These are phyloP conservation scores for Flaveria trinervia DNA, from an alignment of 129 eudicot species.

Conservation along the genomic window DNA sequence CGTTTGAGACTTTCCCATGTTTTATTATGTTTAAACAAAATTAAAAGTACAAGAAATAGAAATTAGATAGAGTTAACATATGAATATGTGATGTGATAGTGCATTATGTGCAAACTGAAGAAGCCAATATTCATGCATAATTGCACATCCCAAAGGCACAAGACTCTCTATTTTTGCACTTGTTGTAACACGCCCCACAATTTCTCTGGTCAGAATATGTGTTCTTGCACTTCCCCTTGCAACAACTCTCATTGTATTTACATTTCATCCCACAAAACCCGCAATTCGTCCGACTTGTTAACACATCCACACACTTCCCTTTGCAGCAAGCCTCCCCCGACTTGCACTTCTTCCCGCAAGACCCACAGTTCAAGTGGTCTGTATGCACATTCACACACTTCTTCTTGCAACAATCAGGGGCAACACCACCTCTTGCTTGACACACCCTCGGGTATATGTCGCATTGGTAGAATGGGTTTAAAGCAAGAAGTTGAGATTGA, in stretches of 20 bases:
- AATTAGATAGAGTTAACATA: conserved; percentile 1
- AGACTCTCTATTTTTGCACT: conserved; percentile 43
- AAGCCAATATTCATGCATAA: conserved; percentile 36
- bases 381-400: conserved; percentile 47
- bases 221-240: conserved; percentile 45
- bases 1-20: not conserved
- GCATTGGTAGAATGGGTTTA: conserved; percentile 40
- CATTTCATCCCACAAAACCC: conserved; percentile 46
- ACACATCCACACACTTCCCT: conserved; percentile 31
- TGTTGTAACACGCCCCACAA: conserved; percentile 45
- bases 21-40: not conserved
- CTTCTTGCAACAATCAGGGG: conserved; percentile 48
- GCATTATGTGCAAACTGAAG: conserved; percentile 17
- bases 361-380: conserved; percentile 40
- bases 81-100: not conserved
- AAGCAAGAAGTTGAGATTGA: conserved; percentile 26
- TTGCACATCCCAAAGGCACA: conserved; percentile 51
- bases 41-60: conserved; percentile 11
- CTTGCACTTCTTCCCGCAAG: conserved; percentile 45
- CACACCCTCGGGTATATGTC: conserved; percentile 48
- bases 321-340: conserved; percentile 40
- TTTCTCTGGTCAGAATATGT: conserved; percentile 31
- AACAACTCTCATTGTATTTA: conserved; percentile 45
- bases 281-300: conserved; percentile 33
- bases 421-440: conserved; percentile 29